These are phyloP conservation scores for Tubosaeta sp. DNA, from an alignment of 768 basidiomycete genomes.

Conservation along the genomic window DNA sequence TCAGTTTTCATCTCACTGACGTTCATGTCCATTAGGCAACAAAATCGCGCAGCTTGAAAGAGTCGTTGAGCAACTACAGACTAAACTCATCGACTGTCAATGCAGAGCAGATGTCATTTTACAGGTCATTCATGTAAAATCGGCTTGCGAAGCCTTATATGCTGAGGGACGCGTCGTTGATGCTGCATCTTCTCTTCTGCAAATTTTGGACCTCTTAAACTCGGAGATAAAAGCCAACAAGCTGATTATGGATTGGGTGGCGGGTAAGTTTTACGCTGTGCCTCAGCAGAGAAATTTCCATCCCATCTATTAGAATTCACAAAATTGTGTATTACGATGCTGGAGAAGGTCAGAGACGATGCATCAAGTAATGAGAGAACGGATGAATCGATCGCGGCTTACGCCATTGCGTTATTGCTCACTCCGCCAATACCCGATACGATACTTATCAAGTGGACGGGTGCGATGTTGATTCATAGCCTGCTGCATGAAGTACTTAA, in stretches of 20 bases:
- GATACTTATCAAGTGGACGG: background rate
- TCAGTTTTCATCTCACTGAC: background rate
- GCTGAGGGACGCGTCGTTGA: background rate
- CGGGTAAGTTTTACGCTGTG: background rate
- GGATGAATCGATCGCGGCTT: background rate
- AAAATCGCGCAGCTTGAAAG: background rate
- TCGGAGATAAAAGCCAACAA: background rate
- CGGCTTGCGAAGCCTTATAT: conserved; percentile 2
- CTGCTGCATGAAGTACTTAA: background rate
- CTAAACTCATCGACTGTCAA: background rate
- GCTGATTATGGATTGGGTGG: background rate
- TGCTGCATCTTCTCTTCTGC: conserved; percentile 1
- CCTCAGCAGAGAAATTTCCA: background rate
- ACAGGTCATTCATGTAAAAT: background rate
- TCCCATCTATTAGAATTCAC: background rate
- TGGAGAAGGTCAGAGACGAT: background rate
- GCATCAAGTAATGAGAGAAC: background rate
- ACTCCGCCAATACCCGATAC: background rate
- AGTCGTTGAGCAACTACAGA: background rate
- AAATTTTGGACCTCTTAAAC: background rate
- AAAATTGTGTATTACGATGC: background rate
- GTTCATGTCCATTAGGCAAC: background rate
- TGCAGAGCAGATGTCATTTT: background rate
- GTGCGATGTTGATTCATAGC: background rate
- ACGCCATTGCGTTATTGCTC: background rate